Conservation (phyloP, 805 yeast species). For the Sungouiella thailandica region DNA sequence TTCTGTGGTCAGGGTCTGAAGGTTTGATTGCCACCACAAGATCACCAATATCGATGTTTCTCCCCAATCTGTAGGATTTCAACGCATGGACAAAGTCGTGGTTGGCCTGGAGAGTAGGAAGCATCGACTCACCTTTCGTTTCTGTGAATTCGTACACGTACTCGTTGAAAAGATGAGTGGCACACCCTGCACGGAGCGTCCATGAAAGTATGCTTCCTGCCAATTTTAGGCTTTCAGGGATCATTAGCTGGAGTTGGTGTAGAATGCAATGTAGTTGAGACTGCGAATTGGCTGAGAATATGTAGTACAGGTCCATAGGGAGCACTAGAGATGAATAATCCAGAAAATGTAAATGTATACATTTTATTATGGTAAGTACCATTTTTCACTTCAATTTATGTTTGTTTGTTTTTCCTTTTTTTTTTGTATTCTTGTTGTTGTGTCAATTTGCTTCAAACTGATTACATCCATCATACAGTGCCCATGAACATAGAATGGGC, state of each 20-base stretch:
- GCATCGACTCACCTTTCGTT: constrained; percentile 92
- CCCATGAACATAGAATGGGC: no score
- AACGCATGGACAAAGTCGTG: constrained; percentile 78
- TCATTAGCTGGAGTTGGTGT: neutral
- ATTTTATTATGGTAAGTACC: no score
- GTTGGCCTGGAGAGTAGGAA: constrained; percentile 74
- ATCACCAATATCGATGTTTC: constrained; percentile 74
- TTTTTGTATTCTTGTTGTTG: no score
- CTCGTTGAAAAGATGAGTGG: constrained; percentile 61
- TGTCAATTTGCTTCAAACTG: no score
- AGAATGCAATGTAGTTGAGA: neutral
- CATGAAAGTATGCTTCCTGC: constrained; percentile 38
- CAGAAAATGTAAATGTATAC: no score
- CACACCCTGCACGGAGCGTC: constrained; percentile 57
- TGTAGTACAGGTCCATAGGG: no score
- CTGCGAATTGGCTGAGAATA: constrained; percentile 1
- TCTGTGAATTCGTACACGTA: constrained; percentile 70
- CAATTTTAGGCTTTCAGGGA: constrained; percentile 22
- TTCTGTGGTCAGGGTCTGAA: constrained; percentile 76
- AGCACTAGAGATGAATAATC: no score
- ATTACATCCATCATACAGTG: no score
- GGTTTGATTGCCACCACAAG: constrained; percentile 86
- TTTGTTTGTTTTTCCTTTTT: no score
- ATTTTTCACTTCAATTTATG: no score
- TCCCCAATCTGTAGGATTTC: constrained; percentile 60